A percentile compares a stretch with the other conserved stretches of the same genome.
phyloP scores from a whole-genome alignment of 1,284 basidiomycete genomes.

The Leucoagaricus sp. region DNA sequence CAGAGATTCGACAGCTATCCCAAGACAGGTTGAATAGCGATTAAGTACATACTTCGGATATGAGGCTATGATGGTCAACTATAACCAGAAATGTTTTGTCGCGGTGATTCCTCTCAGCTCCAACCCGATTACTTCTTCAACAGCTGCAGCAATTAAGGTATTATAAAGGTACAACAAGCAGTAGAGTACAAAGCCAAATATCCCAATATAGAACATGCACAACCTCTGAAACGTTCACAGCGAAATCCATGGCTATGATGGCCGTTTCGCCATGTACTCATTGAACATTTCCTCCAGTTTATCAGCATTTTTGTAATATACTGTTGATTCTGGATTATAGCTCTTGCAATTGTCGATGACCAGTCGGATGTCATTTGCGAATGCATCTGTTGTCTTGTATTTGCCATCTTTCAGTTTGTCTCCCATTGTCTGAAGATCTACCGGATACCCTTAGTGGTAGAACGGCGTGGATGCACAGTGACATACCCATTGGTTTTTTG shows the following conservation, averaged over 20 bases:
- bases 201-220: background rate
- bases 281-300: constrained; percentile 77
- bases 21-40: too few relatives aligned
- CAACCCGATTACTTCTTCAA: too few relatives aligned
- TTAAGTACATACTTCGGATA: too few relatives aligned
- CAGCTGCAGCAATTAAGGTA: background rate
- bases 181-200: background rate
- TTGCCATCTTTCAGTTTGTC: constrained; percentile 85
- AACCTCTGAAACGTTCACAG: background rate
- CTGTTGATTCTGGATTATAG: constrained; percentile 87
- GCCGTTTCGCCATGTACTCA: constrained; percentile 36
- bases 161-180: constrained; percentile 1
- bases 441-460: constrained; percentile 29
- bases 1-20: too few relatives aligned
- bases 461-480: constrained; percentile 7
- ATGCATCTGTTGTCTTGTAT: constrained; percentile 78
- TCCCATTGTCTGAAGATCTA: constrained; percentile 93
- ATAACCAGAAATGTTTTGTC: too few relatives aligned
- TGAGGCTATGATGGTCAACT: too few relatives aligned
- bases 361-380: constrained; percentile 80
- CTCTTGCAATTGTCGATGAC: constrained; percentile 91
- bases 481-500: constrained; percentile 90
- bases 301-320: constrained; percentile 87
- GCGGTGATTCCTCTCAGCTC: too few relatives aligned
- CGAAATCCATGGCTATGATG: background rate